These are phyloP conservation scores for Plenodomus tracheiphilus DNA, from an alignment of 2,329 filamentous ascomycete species.

Conservation along the genomic window DNA sequence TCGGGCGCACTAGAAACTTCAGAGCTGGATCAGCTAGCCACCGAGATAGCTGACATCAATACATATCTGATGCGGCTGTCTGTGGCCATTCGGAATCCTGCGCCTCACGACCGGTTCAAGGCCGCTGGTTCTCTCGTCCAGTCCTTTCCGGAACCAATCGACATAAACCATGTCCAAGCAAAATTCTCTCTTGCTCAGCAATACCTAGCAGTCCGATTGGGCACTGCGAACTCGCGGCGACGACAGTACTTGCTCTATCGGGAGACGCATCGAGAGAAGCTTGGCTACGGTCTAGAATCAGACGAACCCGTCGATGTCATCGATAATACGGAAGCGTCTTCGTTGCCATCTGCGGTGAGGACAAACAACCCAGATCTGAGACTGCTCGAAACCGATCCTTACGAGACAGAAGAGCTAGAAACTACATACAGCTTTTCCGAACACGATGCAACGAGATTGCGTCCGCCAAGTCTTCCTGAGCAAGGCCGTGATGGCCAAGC, in stretches of 20 bases:
- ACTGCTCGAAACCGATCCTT: no score
- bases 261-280: slow-evolving; percentile 30
- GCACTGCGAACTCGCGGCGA: slow-evolving; percentile 32
- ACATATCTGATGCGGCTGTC: slow-evolving; percentile 38
- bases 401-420: slow-evolving; percentile 6
- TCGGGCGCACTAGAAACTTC: no score
- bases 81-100: slow-evolving; percentile 35
- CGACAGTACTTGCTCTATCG: slow-evolving; percentile 38
- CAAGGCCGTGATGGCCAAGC: slow-evolving; percentile 21
- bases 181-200: slow-evolving; percentile 27
- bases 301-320: slow-evolving; percentile 6
- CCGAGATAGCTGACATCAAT: slow-evolving; percentile 28
- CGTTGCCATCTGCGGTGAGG: slow-evolving; percentile 12
- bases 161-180: slow-evolving; percentile 28
- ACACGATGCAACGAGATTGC: slow-evolving; percentile 10
- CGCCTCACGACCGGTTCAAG: slow-evolving; percentile 32
- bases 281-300: slow-evolving; percentile 12
- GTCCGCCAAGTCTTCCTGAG: no score
- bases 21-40: slow-evolving; percentile 24
- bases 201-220: slow-evolving; percentile 27
- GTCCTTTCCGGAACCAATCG: slow-evolving; percentile 26
- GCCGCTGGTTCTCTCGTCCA: slow-evolving; percentile 19
- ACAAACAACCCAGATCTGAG: neutral
- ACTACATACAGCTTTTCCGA: slow-evolving; percentile 28
- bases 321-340: slow-evolving; percentile 19